Evolutionary conservation across 352 stramenopile genomes (phyloP).

Genomic region (Pythium periplocum): DNA sequence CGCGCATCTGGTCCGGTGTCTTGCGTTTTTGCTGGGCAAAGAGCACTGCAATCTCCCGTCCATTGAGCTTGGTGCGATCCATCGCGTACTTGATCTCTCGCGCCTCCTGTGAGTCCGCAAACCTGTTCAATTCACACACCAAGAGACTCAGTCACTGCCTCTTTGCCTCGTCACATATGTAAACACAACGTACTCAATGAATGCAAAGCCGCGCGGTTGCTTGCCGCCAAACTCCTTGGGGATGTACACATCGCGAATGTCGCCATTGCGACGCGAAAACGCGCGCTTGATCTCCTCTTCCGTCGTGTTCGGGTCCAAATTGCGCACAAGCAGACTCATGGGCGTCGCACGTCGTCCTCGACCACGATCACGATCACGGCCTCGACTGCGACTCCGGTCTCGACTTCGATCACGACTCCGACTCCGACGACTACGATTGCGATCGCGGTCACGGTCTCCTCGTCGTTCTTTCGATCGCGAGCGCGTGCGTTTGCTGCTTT

Average conservation of each 20-base stretch:
- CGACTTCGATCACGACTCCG: slow-evolving; percentile 6
- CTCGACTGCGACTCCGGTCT: slow-evolving; percentile 7
- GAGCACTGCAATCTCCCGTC: slow-evolving; percentile 69
- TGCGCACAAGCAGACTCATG: slow-evolving; percentile 30
- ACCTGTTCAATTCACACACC: slow-evolving; percentile 19
- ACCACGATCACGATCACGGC: slow-evolving; percentile 10
- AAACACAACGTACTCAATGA: slow-evolving; percentile 52
- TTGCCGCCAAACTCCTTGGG: slow-evolving; percentile 29
- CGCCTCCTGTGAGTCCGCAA: slow-evolving; percentile 52
- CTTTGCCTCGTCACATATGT: not conserved
- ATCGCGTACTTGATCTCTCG: slow-evolving; percentile 70
- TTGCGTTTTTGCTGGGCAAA: slow-evolving; percentile 78
- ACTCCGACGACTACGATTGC: slow-evolving; percentile 7
- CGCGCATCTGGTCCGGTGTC: slow-evolving; percentile 71
- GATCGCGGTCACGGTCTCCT: slow-evolving; percentile 23
- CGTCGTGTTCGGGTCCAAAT: slow-evolving; percentile 22
- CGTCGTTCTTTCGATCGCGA: slow-evolving; percentile 19
- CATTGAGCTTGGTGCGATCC: slow-evolving; percentile 59
- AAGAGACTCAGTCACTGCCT: not conserved
- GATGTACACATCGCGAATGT: slow-evolving; percentile 39
- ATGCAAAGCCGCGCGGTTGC: slow-evolving; percentile 70
- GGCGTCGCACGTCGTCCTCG: slow-evolving; percentile 14
- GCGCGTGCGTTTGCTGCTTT: slow-evolving; percentile 28
- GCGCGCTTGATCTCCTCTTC: slow-evolving; percentile 23
- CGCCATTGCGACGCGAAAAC: slow-evolving; percentile 27